Evolutionary conservation across 768 basidiomycete species (phyloP).

Genomic region (Asterophora lycoperdoides): DNA sequence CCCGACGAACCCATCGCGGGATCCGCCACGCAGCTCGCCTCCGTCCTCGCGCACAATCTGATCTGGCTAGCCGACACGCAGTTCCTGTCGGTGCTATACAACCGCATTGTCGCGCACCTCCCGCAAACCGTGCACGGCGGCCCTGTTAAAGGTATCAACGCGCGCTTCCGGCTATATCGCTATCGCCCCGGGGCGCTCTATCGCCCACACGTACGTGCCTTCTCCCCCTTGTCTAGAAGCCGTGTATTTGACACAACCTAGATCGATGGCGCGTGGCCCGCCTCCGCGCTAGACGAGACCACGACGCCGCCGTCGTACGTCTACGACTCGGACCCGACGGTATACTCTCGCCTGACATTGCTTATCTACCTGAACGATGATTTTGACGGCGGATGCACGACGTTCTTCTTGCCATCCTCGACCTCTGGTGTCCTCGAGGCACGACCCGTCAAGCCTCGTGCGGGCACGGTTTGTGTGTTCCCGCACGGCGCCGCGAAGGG

Average conservation of each 20-base stretch:
- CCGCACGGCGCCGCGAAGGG: slow-evolving; percentile 36
- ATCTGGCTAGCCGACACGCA: slow-evolving; percentile 48
- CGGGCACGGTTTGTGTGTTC: slow-evolving; percentile 48
- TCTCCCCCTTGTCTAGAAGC: not conserved
- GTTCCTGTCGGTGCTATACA: slow-evolving; percentile 38
- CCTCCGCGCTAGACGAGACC: slow-evolving; percentile 37
- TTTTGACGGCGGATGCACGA: slow-evolving; percentile 47
- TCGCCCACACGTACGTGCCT: slow-evolving; percentile 37
- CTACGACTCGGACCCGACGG: slow-evolving; percentile 44
- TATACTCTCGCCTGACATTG: slow-evolving; percentile 45
- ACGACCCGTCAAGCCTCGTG: slow-evolving; percentile 42
- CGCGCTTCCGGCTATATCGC: slow-evolving; percentile 46
- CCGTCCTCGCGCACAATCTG: slow-evolving; percentile 46
- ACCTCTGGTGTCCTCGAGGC: slow-evolving; percentile 42
- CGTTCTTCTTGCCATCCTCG: slow-evolving; percentile 49
- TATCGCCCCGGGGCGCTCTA: slow-evolving; percentile 48
- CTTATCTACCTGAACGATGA: slow-evolving; percentile 49
- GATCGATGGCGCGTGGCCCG: slow-evolving; percentile 55
- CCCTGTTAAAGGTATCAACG: slow-evolving; percentile 44
- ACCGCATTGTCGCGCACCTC: slow-evolving; percentile 37
- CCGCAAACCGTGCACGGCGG: slow-evolving; percentile 39
- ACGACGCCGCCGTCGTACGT: slow-evolving; percentile 40
- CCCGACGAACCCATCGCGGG: slow-evolving; percentile 48
- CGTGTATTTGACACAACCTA: slow-evolving; percentile 3
- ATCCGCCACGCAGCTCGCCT: slow-evolving; percentile 39